These are phyloP conservation scores for Vanrija humicola DNA, from an alignment of 1,284 basidiomycete genomes.

Conservation along the genomic window DNA sequence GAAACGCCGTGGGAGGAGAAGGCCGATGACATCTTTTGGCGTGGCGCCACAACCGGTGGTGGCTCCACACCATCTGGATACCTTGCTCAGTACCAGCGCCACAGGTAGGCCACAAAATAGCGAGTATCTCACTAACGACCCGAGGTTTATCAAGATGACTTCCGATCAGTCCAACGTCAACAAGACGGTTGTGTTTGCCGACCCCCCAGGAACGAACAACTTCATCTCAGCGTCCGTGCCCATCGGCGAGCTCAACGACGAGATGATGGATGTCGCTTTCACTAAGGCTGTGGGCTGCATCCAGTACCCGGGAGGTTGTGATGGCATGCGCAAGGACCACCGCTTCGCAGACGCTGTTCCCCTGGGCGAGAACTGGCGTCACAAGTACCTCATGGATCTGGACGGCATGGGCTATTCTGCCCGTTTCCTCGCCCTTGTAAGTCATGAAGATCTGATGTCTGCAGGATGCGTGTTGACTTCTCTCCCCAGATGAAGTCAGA, in stretches of 20 bases:
- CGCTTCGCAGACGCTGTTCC: constrained; percentile 73
- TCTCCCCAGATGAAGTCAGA: constrained; percentile 52
- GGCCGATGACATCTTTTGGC: constrained; percentile 53
- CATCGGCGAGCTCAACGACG: constrained; percentile 63
- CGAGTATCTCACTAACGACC: not conserved
- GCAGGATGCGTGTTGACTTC: constrained; percentile 20
- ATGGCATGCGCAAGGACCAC: constrained; percentile 63
- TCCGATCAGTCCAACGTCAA: constrained; percentile 59
- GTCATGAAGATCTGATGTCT: constrained; percentile 1
- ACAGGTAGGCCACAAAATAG: constrained; percentile 56
- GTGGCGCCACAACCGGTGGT: constrained; percentile 88
- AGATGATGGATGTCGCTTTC: constrained; percentile 85
- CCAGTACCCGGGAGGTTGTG: constrained; percentile 74
- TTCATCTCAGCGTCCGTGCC: constrained; percentile 62
- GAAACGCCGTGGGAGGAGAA: constrained; percentile 66
- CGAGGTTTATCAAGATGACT: constrained; percentile 72
- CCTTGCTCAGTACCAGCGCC: constrained; percentile 77
- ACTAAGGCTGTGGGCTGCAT: constrained; percentile 67
- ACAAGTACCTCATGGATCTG: constrained; percentile 86
- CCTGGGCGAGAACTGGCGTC: constrained; percentile 80
- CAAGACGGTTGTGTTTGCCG: constrained; percentile 69
- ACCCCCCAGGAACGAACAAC: constrained; percentile 61
- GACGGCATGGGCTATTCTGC: constrained; percentile 96
- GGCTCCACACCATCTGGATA: constrained; percentile 83
- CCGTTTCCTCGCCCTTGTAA: constrained; percentile 78